Conservation (phyloP, 139 green algal species). For the Spirogloea muscicola region DNA sequence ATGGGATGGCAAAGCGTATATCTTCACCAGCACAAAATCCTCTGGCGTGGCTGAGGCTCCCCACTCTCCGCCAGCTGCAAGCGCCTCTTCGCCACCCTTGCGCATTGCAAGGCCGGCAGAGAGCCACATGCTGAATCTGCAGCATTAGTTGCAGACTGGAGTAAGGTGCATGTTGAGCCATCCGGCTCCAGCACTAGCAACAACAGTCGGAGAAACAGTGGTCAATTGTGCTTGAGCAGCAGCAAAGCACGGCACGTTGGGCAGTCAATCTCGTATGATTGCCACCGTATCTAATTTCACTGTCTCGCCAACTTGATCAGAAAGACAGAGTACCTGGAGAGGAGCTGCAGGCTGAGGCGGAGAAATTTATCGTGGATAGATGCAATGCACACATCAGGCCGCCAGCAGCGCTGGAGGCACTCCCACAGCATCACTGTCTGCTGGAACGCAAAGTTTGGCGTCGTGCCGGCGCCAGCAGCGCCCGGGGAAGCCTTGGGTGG, state of each 20-base stretch:
- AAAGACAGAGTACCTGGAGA: slow-evolving; percentile 62
- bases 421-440: slow-evolving; percentile 43
- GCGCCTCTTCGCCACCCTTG: neutral
- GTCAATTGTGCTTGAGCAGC: neutral
- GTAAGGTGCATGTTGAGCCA: too few relatives aligned
- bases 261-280: neutral
- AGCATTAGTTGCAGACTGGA: neutral
- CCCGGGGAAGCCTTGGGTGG: neutral
- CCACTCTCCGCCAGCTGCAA: slow-evolving; percentile 26
- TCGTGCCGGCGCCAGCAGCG: slow-evolving; percentile 2
- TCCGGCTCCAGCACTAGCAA: neutral
- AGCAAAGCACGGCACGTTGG: neutral
- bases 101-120: slow-evolving; percentile 19
- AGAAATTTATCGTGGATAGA: slow-evolving; percentile 77
- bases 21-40: slow-evolving; percentile 40
- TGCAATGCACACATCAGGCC: slow-evolving; percentile 64
- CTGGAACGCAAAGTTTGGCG: slow-evolving; percentile 34
- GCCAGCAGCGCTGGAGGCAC: slow-evolving; percentile 49
- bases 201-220: neutral
- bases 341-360: slow-evolving; percentile 71
- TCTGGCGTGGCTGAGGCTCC: slow-evolving; percentile 17
- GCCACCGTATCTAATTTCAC: neutral
- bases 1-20: neutral
- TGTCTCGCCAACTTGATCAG: slow-evolving; percentile 11
- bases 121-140: slow-evolving; percentile 37